These are phyloP conservation scores for Peronospora farinosa DNA, from an alignment of 352 stramenopile genomes.

Conservation along the genomic window DNA sequence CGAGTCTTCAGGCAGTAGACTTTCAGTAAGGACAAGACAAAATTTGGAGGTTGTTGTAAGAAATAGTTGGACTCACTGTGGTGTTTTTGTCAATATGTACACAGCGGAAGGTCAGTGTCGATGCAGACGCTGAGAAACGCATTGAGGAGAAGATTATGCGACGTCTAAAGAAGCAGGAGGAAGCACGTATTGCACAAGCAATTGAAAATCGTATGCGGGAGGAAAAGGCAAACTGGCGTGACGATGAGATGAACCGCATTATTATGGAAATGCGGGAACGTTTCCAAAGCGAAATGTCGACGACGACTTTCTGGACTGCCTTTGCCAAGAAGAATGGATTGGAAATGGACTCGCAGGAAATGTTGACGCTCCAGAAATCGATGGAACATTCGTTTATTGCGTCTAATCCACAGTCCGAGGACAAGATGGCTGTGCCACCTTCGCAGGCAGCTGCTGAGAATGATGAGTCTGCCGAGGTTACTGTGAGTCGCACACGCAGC, in stretches of 20 bases:
- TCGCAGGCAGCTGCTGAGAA: conserved; percentile 16
- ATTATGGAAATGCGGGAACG: conserved; percentile 86
- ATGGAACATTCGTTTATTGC: conserved; percentile 42
- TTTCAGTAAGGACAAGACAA: conserved; percentile 24
- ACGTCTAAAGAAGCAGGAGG: conserved; percentile 83
- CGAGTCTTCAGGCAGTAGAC: conserved; percentile 27
- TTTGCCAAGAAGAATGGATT: conserved; percentile 64
- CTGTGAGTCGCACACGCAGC: conserved; percentile 33
- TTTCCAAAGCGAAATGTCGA: conserved; percentile 78
- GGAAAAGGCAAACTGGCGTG: conserved; percentile 82
- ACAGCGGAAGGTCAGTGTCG: conserved; percentile 53
- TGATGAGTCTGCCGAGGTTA: conserved; percentile 14
- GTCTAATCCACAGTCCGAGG: conserved; percentile 66
- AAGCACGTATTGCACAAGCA: conserved; percentile 72
- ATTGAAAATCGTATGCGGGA: conserved; percentile 79
- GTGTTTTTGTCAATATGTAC: conserved; percentile 1
- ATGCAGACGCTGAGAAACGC: conserved; percentile 72
- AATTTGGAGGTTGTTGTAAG: not conserved
- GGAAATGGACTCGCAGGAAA: conserved; percentile 34
- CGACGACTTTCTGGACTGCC: conserved; percentile 48
- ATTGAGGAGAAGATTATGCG: conserved; percentile 86
- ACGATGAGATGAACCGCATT: conserved; percentile 88
- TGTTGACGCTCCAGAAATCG: conserved; percentile 42
- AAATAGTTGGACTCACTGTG: conserved; percentile 12
- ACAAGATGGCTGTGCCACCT: conserved; percentile 42